Conservation (phyloP, 495 filamentous ascomycete species). For the Cudoniella acicularis region DNA sequence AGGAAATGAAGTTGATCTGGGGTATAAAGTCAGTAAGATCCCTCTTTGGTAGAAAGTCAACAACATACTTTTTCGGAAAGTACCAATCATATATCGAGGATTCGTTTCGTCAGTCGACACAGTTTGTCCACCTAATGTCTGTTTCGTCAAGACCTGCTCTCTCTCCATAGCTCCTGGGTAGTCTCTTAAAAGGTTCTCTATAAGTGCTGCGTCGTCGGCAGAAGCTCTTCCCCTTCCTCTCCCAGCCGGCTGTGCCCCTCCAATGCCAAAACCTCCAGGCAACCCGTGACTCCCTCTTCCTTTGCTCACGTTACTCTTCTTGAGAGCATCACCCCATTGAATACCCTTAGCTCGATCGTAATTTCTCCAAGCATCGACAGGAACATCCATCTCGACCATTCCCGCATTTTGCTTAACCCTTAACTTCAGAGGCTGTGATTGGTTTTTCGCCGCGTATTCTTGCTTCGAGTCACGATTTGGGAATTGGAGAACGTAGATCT, state of each 20-base stretch:
- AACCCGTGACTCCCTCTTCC: conserved; percentile 57
- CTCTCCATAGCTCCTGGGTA: conserved; percentile 46
- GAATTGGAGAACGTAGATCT: conserved; percentile 69
- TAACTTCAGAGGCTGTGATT: conserved; percentile 54
- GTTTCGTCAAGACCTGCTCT: conserved; percentile 50
- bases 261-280: conserved; percentile 54
- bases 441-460: conserved; percentile 51
- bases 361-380: conserved; percentile 54
- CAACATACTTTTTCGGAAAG: conserved; percentile 58
- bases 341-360: conserved; percentile 65
- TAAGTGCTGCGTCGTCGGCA: conserved; percentile 33
- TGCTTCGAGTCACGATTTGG: conserved; percentile 48
- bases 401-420: conserved; percentile 66
- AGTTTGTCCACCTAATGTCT: conserved; percentile 67
- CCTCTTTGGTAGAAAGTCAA: not conserved
- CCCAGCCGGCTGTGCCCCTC: conserved; percentile 38
- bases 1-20: conserved; percentile 69
- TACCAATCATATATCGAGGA: conserved; percentile 69
- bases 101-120: conserved; percentile 52
- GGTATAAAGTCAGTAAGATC: conserved; percentile 8
- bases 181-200: conserved; percentile 38
- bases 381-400: conserved; percentile 71
- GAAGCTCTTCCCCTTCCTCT: conserved; percentile 35
- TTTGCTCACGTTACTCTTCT: conserved; percentile 48
- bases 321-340: conserved; percentile 63